Conservation (phyloP, 176 grass and related monocot genomes). For the Areca catechu region DNA sequence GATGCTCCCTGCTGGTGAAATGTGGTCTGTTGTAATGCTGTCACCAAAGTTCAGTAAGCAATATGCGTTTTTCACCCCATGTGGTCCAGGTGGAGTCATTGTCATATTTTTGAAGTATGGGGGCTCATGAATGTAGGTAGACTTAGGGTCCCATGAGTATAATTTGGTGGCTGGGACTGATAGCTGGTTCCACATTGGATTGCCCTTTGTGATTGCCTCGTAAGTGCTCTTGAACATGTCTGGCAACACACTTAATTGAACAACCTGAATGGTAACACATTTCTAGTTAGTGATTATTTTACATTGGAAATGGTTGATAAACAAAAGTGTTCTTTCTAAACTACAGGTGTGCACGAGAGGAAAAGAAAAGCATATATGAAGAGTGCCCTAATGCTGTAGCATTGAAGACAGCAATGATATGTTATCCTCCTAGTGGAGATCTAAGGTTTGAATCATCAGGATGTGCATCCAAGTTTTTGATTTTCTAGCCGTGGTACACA, state of each 20-base stretch:
- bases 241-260: constrained; percentile 31
- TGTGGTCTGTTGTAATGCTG: constrained; percentile 44
- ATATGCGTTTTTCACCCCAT: constrained; percentile 41
- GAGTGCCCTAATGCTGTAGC: too few relatives aligned
- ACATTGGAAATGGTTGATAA: background rate
- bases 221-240: constrained; percentile 42
- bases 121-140: constrained; percentile 39
- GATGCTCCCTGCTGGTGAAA: constrained; percentile 55
- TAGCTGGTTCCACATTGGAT: constrained; percentile 56
- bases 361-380: too few relatives aligned
- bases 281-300: background rate
- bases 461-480: too few relatives aligned
- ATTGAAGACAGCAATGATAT: too few relatives aligned
- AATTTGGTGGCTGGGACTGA: constrained; percentile 26
- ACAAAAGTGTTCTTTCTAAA: too few relatives aligned
- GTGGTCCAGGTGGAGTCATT: constrained; percentile 34
- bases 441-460: too few relatives aligned
- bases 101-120: constrained; percentile 45
- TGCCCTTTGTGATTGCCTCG: constrained; percentile 34
- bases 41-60: constrained; percentile 42
- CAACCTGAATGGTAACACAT: constrained; percentile 4
- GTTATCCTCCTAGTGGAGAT: too few relatives aligned
- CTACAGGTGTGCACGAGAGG: too few relatives aligned
- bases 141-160: constrained; percentile 41
- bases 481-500: too few relatives aligned